These are phyloP conservation scores for Clarireedia sp. DNA, from an alignment of 2,329 filamentous ascomycete genomes.

Conservation along the genomic window DNA sequence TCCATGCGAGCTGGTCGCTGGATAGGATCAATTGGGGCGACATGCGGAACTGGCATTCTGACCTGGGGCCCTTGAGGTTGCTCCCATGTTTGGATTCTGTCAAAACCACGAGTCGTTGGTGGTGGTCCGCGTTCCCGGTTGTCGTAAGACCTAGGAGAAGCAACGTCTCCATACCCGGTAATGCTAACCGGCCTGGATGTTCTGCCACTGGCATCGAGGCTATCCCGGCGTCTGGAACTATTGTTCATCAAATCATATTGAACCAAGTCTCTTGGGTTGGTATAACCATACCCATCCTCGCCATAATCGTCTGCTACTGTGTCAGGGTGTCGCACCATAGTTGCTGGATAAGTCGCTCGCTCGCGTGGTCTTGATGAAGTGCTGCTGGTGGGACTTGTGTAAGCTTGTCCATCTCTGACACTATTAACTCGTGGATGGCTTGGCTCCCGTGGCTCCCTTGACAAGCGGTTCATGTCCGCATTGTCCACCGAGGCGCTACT, in stretches of 20 bases:
- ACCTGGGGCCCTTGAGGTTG: slow-evolving; percentile 26
- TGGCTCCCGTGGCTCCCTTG: slow-evolving; percentile 17
- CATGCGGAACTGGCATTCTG: slow-evolving; percentile 37
- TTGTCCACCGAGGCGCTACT: slow-evolving; percentile 40
- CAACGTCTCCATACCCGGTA: slow-evolving; percentile 23
- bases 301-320: slow-evolving; percentile 44
- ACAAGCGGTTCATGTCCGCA: slow-evolving; percentile 35
- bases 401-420: slow-evolving; percentile 19
- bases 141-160: slow-evolving; percentile 31
- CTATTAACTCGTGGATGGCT: slow-evolving; percentile 17
- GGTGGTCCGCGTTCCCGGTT: slow-evolving; percentile 46
- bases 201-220: slow-evolving; percentile 39
- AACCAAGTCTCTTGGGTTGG: slow-evolving; percentile 53
- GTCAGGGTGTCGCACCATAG: slow-evolving; percentile 33
- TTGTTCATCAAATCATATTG: slow-evolving; percentile 51
- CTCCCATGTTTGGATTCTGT: slow-evolving; percentile 53
- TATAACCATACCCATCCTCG: slow-evolving; percentile 55
- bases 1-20: slow-evolving; percentile 22
- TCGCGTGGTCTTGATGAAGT: slow-evolving; percentile 14
- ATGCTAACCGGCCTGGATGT: slow-evolving; percentile 25
- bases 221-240: slow-evolving; percentile 43
- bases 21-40: slow-evolving; percentile 25
- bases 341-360: slow-evolving; percentile 14
- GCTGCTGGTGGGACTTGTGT: slow-evolving; percentile 10
- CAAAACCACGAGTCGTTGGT: slow-evolving; percentile 61